These are phyloP conservation scores for Thalassiosira livingstoniorum DNA, from an alignment of 352 stramenopile species.

Conservation along the genomic window DNA sequence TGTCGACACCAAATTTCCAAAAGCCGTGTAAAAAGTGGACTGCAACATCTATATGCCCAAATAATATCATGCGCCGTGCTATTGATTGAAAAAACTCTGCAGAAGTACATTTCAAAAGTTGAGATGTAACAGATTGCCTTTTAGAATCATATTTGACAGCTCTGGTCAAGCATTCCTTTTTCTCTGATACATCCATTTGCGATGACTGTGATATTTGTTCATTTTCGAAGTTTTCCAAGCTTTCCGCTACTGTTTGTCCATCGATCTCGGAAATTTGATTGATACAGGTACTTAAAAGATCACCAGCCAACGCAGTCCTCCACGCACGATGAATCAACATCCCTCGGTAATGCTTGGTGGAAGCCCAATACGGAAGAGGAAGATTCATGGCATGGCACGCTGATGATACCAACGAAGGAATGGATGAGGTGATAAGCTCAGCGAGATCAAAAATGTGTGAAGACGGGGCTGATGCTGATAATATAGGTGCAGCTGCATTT, in stretches of 20 bases:
- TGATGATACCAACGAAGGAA: constrained; percentile 52
- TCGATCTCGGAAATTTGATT: too few relatives aligned
- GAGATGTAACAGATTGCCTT: too few relatives aligned
- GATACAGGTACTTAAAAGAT: constrained; percentile 36
- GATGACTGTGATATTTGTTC: too few relatives aligned
- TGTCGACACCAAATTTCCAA: constrained; percentile 31
- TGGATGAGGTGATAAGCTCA: constrained; percentile 25
- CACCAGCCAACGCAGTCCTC: constrained; percentile 31
- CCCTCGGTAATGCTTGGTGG: constrained; percentile 28
- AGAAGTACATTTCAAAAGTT: too few relatives aligned
- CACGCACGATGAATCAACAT: constrained; percentile 49
- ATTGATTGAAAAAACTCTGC: constrained; percentile 53
- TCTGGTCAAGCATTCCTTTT: too few relatives aligned
- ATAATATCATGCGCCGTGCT: constrained; percentile 49
- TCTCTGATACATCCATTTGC: too few relatives aligned
- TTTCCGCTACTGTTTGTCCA: too few relatives aligned
- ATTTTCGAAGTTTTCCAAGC: too few relatives aligned
- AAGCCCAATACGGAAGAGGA: constrained; percentile 51
- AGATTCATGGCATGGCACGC: constrained; percentile 55
- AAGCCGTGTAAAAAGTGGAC: constrained; percentile 37
- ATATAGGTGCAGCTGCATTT: not conserved
- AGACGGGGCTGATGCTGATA: not conserved
- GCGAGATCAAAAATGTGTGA: constrained; percentile 30
- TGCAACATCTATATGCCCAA: constrained; percentile 29
- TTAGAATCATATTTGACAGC: too few relatives aligned